Conservation (phyloP, 2,329 filamentous ascomycete species). For the Sarocladium kiliense region DNA sequence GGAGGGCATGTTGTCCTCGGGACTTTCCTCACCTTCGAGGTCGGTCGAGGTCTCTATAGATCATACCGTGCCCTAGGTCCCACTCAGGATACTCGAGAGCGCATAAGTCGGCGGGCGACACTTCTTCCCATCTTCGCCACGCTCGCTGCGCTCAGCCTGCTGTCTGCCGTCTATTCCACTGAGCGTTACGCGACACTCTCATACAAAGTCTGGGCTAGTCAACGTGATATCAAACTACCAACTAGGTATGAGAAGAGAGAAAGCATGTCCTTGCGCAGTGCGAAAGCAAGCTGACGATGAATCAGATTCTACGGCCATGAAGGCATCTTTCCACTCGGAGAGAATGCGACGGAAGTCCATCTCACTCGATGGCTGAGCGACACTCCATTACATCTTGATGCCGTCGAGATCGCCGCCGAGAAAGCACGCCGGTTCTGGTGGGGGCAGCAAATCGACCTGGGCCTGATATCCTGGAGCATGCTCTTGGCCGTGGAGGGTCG, state of each 20-base stretch:
- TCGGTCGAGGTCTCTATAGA: slow-evolving; percentile 18
- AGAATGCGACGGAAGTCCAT: slow-evolving; percentile 25
- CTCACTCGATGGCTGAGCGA: slow-evolving; percentile 49
- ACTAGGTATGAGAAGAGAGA: slow-evolving; percentile 20
- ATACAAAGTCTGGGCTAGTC: slow-evolving; percentile 44
- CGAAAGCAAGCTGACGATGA: neutral
- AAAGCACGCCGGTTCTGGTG: slow-evolving; percentile 55
- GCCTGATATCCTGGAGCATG: slow-evolving; percentile 48
- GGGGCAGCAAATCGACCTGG: slow-evolving; percentile 55
- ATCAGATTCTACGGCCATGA: slow-evolving; percentile 22
- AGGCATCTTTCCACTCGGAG: slow-evolving; percentile 29
- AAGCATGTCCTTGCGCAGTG: neutral
- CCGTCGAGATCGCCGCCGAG: slow-evolving; percentile 49
- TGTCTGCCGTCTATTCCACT: slow-evolving; percentile 36
- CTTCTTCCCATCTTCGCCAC: slow-evolving; percentile 32
- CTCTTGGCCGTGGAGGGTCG: slow-evolving; percentile 56
- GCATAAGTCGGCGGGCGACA: slow-evolving; percentile 20
- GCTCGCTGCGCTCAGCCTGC: slow-evolving; percentile 41
- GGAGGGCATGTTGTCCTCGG: slow-evolving; percentile 16
- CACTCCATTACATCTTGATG: slow-evolving; percentile 45
- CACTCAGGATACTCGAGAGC: slow-evolving; percentile 29
- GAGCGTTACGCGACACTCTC: slow-evolving; percentile 38
- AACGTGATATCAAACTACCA: slow-evolving; percentile 32
- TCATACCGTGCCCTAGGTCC: slow-evolving; percentile 24
- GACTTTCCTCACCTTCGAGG: slow-evolving; percentile 15